A percentile compares a stretch with the other conserved stretches of the same genome.
Conservation (phyloP, 2,329 filamentous ascomycete species). For the Calonectria pauciramosa region DNA sequence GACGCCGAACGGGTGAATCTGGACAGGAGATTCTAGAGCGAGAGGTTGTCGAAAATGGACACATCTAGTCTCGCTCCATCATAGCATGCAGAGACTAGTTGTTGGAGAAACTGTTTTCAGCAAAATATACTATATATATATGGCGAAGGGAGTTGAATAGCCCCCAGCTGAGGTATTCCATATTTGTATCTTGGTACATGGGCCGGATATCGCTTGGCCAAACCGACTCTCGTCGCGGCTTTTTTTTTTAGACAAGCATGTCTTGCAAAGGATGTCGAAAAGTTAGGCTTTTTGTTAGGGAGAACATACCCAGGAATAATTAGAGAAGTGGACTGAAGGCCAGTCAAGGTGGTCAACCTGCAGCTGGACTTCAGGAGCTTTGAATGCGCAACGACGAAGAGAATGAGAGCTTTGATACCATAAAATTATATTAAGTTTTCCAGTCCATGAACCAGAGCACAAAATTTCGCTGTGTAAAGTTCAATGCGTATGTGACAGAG, state of each 20-base stretch:
- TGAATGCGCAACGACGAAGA: conserved; percentile 10
- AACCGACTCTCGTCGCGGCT: conserved; percentile 6
- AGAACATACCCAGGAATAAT: conserved; percentile 20
- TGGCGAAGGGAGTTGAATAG: background rate
- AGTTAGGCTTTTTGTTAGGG: conserved; percentile 29
- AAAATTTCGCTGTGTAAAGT: too few relatives aligned
- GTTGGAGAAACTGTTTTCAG: background rate
- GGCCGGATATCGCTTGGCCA: background rate
- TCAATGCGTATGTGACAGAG: background rate
- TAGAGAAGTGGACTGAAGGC: background rate
- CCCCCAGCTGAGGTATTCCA: background rate
- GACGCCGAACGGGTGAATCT: conserved; percentile 74
- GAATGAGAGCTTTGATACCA: conserved; percentile 19
- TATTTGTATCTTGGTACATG: background rate
- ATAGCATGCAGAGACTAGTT: conserved; percentile 7
- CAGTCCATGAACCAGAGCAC: background rate
- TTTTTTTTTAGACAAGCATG: conserved; percentile 18
- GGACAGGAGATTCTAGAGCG: conserved; percentile 77
- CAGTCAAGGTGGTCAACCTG: background rate
- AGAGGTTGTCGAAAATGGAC: conserved; percentile 72
- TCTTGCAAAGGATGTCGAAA: conserved; percentile 28
- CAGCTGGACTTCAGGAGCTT: conserved; percentile 17
- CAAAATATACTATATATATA: conserved; percentile 10
- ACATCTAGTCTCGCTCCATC: conserved; percentile 52
- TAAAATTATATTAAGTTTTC: conserved; percentile 7